Percentiles rank a stretch among this genome's conserved stretches.
Evolutionary conservation across 306 rosid genomes (phyloP).

Genomic region (Corylus heterophylla): DNA sequence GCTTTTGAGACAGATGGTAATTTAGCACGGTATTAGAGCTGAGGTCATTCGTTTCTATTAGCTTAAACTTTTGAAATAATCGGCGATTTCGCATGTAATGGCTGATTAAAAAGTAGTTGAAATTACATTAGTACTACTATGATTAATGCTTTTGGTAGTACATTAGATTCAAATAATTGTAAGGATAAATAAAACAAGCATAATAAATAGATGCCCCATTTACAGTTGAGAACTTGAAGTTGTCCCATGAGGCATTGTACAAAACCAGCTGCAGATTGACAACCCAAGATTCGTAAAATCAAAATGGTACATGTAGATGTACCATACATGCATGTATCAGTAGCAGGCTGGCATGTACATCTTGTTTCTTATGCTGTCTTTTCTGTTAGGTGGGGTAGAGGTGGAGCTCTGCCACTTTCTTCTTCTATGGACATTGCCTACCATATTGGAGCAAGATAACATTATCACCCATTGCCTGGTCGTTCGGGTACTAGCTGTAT

Average conservation of each 20-base stretch:
- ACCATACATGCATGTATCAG: not conserved
- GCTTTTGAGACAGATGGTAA: no score
- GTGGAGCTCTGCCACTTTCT: not conserved
- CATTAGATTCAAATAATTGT: not conserved
- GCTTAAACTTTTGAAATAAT: no score
- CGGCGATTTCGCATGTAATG: no score
- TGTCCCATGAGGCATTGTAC: not conserved
- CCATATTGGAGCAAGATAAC: not conserved
- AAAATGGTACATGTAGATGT: not conserved
- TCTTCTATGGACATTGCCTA: not conserved
- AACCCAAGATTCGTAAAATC: conserved; percentile 4
- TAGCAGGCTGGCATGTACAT: not conserved
- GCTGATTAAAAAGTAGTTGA: not conserved
- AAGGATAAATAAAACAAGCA: not conserved
- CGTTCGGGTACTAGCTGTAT: not conserved
- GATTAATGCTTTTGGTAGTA: not conserved
- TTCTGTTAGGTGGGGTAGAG: not conserved
- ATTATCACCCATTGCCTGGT: not conserved
- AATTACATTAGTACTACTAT: not conserved
- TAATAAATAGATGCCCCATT: not conserved
- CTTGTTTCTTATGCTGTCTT: not conserved
- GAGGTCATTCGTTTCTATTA: no score
- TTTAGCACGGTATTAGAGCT: no score
- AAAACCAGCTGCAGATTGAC: conserved; percentile 19
- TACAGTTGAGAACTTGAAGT: not conserved